These are phyloP conservation scores for Trametopsis cervina DNA, from an alignment of 768 basidiomycete species.

Conservation along the genomic window DNA sequence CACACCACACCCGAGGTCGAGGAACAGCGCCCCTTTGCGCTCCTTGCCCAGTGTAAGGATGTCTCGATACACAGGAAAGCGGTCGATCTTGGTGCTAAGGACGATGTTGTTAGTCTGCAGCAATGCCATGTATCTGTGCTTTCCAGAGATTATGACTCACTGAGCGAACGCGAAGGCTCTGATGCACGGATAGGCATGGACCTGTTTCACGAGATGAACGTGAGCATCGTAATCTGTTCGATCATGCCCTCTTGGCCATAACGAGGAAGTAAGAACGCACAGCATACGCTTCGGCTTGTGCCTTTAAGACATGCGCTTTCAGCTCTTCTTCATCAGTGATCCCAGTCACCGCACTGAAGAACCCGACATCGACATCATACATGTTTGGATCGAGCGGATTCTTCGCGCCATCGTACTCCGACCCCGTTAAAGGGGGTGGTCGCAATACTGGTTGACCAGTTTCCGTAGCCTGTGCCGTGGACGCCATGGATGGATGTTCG, in stretches of 20 bases:
- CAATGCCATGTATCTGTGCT: neutral
- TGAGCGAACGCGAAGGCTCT: slow-evolving; percentile 18
- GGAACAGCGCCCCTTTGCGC: slow-evolving; percentile 29
- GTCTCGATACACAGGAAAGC: slow-evolving; percentile 19
- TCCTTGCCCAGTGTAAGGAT: slow-evolving; percentile 31
- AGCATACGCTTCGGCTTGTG: slow-evolving; percentile 24
- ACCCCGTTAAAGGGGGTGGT: neutral
- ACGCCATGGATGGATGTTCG: too few relatives aligned
- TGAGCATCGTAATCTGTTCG: neutral
- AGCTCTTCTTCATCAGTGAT: slow-evolving; percentile 25
- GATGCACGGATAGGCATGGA: slow-evolving; percentile 28
- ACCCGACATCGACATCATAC: slow-evolving; percentile 11
- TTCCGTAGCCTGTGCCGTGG: too few relatives aligned
- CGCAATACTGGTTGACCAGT: too few relatives aligned
- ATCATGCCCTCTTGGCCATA: neutral
- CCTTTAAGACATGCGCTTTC: slow-evolving; percentile 23
- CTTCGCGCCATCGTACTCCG: neutral
- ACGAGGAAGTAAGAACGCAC: slow-evolving; percentile 12
- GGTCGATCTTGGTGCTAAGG: slow-evolving; percentile 19
- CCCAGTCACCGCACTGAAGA: slow-evolving; percentile 19
- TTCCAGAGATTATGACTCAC: slow-evolving; percentile 7
- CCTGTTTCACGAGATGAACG: slow-evolving; percentile 10
- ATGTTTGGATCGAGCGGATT: neutral
- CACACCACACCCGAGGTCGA: slow-evolving; percentile 42
- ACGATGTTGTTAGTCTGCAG: neutral